Evolutionary conservation across 768 basidiomycete genomes (phyloP).

Genomic region (Agaricus subrufescens): DNA sequence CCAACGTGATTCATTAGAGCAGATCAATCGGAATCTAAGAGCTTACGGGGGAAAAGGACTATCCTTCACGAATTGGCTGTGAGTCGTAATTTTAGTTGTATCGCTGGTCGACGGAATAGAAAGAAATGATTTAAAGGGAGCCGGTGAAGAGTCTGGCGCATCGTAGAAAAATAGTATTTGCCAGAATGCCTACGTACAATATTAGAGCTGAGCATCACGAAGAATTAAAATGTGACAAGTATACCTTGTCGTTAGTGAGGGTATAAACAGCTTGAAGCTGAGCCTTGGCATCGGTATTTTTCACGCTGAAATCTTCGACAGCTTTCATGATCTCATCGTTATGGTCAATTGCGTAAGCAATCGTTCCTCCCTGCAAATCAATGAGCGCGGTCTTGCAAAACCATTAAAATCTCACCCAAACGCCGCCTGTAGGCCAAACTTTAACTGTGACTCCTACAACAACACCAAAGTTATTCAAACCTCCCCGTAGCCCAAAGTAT

Average conservation of each 20-base stretch:
- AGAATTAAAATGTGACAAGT: conserved; percentile 13
- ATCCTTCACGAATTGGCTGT: conserved; percentile 30
- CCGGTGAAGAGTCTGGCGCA: conserved; percentile 40
- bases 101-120: conserved; percentile 26
- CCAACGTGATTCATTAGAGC: conserved; percentile 17
- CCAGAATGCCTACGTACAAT: not conserved
- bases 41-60: conserved; percentile 34
- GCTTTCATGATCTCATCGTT: conserved; percentile 29
- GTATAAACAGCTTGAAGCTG: conserved; percentile 19
- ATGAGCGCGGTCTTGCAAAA: not conserved
- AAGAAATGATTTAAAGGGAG: conserved; percentile 49
- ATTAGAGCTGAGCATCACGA: not conserved
- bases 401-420: conserved; percentile 44
- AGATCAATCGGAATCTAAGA: conserved; percentile 31
- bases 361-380: conserved; percentile 29
- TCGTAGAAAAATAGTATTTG: conserved; percentile 56
- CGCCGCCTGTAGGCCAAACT: conserved; percentile 47
- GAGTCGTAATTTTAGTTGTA: conserved; percentile 11
- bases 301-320: conserved; percentile 32
- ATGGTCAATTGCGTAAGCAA: conserved; percentile 35
- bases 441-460: conserved; percentile 55
- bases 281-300: conserved; percentile 49
- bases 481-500: conserved; percentile 48
- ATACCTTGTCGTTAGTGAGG: conserved; percentile 38
- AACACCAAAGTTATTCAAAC: conserved; percentile 63